A percentile compares a stretch with the other conserved stretches of the same genome.
Evolutionary conservation across 768 basidiomycete species (phyloP).

Genomic region (Botryobasidium botryosum): DNA sequence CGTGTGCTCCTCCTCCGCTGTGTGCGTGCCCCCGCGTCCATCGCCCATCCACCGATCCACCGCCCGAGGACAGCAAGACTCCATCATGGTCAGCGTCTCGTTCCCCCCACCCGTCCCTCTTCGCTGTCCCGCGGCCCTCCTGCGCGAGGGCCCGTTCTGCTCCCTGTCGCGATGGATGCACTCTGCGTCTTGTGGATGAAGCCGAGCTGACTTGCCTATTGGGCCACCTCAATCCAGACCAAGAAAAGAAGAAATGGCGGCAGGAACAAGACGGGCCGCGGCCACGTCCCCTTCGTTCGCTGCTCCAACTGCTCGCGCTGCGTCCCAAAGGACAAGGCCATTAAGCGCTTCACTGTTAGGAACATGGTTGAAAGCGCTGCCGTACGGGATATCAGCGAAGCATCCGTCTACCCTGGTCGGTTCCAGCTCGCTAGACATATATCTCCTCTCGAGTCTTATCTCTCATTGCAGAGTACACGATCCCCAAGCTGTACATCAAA

Average conservation of each 20-base stretch:
- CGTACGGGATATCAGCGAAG: slow-evolving; percentile 92
- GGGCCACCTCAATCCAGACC: slow-evolving; percentile 51
- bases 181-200: too few relatives aligned
- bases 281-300: slow-evolving; percentile 85
- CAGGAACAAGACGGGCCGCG: slow-evolving; percentile 98
- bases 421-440: slow-evolving; percentile 9
- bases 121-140: too few relatives aligned
- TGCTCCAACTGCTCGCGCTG: slow-evolving; percentile 99
- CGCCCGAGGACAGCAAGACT: too few relatives aligned
- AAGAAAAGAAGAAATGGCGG: slow-evolving; percentile 99
- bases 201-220: too few relatives aligned
- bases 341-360: slow-evolving; percentile 97
- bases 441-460: too few relatives aligned
- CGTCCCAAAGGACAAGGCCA: slow-evolving; percentile 97
- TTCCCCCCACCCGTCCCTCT: too few relatives aligned
- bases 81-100: too few relatives aligned
- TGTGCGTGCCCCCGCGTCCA: too few relatives aligned
- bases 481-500: slow-evolving; percentile 98
- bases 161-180: too few relatives aligned
- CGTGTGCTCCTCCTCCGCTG: too few relatives aligned
- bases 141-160: too few relatives aligned
- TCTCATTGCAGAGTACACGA: slow-evolving; percentile 80
- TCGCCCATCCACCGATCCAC: too few relatives aligned
- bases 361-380: slow-evolving; percentile 99
- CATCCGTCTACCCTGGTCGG: slow-evolving; percentile 79